These are phyloP conservation scores for Fomitopsis schrenkii DNA, from an alignment of 1,284 basidiomycete genomes.

Conservation along the genomic window DNA sequence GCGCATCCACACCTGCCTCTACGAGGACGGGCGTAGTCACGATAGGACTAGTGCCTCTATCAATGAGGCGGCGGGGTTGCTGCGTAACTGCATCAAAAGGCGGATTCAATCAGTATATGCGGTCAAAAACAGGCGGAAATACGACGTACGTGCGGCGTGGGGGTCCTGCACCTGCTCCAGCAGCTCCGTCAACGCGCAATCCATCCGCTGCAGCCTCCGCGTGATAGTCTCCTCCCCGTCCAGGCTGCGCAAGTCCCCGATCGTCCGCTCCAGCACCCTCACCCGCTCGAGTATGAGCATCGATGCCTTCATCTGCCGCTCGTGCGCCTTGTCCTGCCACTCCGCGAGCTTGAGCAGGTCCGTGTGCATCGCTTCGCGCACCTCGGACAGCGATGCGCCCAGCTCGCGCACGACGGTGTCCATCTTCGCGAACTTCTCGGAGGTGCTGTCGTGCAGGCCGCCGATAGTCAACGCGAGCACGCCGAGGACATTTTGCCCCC, in stretches of 20 bases:
- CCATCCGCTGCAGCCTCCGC: slow-evolving; percentile 4
- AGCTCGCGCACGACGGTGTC: neutral
- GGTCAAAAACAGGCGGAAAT: neutral
- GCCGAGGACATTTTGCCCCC: neutral
- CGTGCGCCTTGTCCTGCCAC: slow-evolving; percentile 7
- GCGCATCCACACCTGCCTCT: neutral
- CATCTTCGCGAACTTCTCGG: neutral
- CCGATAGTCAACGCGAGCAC: slow-evolving; percentile 1
- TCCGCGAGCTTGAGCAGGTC: slow-evolving; percentile 5
- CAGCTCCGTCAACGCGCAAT: slow-evolving; percentile 5
- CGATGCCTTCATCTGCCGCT: slow-evolving; percentile 6
- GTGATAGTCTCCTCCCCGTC: slow-evolving; percentile 1
- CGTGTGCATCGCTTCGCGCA: neutral
- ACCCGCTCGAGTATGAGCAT: neutral
- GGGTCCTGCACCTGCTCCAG: slow-evolving; percentile 2
- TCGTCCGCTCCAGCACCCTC: neutral
- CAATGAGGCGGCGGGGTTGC: neutral
- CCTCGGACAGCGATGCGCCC: neutral
- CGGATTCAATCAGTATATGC: neutral
- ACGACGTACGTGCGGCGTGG: neutral
- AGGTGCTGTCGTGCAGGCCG: slow-evolving; percentile 3
- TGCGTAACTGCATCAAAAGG: neutral
- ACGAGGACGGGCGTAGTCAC: neutral
- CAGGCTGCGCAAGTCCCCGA: neutral
- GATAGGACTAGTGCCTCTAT: neutral